A percentile compares a stretch with the other conserved stretches of the same genome.
These are phyloP conservation scores for Eimeria necatrix DNA, from an alignment of 169 alveolate genomes.

Conservation along the genomic window DNA sequence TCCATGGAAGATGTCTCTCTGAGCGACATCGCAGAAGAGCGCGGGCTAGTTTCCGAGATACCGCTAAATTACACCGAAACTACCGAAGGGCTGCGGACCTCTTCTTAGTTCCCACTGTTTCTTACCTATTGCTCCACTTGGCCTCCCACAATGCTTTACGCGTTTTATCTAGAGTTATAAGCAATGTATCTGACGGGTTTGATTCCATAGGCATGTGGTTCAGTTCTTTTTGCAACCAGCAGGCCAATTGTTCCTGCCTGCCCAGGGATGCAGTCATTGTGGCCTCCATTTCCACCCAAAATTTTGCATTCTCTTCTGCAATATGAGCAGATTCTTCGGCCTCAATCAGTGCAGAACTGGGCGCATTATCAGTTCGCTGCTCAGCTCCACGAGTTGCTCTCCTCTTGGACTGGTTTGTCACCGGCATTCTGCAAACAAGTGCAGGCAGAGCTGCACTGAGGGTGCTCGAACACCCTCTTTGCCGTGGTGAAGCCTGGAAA, in stretches of 20 bases:
- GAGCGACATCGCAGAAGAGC: not conserved
- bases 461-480: no score
- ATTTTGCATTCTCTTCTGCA: not conserved
- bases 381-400: constrained; percentile 2
- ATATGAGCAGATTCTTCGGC: constrained; percentile 39
- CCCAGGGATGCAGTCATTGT: constrained; percentile 11
- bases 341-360: not conserved
- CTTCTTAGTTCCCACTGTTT: not conserved
- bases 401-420: not conserved
- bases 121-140: constrained; percentile 25
- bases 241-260: not conserved
- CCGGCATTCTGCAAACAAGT: not conserved
- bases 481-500: no score
- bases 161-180: not conserved
- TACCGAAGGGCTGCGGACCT: not conserved
- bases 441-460: no score
- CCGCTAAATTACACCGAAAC: not conserved
- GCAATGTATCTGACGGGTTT: not conserved
- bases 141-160: constrained; percentile 32
- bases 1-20: not conserved
- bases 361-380: not conserved
- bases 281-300: constrained; percentile 28
- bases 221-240: constrained; percentile 1
- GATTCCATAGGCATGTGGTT: not conserved
- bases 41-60: not conserved